Evolutionary conservation across 805 yeast genomes (phyloP).

Genomic region (Saturnispora sekii): DNA sequence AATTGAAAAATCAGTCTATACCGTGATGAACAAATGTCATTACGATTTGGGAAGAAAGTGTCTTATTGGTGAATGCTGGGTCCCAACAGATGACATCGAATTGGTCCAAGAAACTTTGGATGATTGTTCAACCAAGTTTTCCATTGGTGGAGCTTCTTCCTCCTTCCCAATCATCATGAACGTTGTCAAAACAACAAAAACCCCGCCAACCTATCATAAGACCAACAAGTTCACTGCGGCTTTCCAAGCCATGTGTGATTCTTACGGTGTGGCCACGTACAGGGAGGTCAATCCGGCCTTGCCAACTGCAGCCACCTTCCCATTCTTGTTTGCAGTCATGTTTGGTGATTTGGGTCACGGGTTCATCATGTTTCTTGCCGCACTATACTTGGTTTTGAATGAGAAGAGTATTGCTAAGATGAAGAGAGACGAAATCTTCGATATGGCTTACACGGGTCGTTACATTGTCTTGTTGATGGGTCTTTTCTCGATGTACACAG

Average conservation of each 20-base stretch:
- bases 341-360: slow-evolving; percentile 99
- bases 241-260: slow-evolving; percentile 88
- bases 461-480: slow-evolving; percentile 92
- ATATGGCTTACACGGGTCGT: slow-evolving; percentile 92
- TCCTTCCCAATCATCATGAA: slow-evolving; percentile 32
- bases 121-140: slow-evolving; percentile 25
- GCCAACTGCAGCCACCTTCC: slow-evolving; percentile 91
- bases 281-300: slow-evolving; percentile 94
- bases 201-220: slow-evolving; percentile 91
- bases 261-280: slow-evolving; percentile 89
- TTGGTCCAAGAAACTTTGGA: slow-evolving; percentile 37
- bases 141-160: slow-evolving; percentile 9
- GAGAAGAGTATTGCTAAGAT: slow-evolving; percentile 60
- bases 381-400: slow-evolving; percentile 57
- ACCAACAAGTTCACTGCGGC: slow-evolving; percentile 93
- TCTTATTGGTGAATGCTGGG: slow-evolving; percentile 69
- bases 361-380: slow-evolving; percentile 66
- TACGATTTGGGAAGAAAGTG: slow-evolving; percentile 59
- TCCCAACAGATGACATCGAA: slow-evolving; percentile 45
- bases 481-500: slow-evolving; percentile 88
- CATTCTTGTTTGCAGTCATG: slow-evolving; percentile 98
- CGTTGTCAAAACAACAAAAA: slow-evolving; percentile 61
- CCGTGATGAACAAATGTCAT: slow-evolving; percentile 54
- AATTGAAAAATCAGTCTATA: slow-evolving; percentile 49
- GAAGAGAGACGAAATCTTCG: slow-evolving; percentile 87